These are phyloP conservation scores for Saururus chinensis DNA, from an alignment of 164 flowering plant species.

Conservation along the genomic window DNA sequence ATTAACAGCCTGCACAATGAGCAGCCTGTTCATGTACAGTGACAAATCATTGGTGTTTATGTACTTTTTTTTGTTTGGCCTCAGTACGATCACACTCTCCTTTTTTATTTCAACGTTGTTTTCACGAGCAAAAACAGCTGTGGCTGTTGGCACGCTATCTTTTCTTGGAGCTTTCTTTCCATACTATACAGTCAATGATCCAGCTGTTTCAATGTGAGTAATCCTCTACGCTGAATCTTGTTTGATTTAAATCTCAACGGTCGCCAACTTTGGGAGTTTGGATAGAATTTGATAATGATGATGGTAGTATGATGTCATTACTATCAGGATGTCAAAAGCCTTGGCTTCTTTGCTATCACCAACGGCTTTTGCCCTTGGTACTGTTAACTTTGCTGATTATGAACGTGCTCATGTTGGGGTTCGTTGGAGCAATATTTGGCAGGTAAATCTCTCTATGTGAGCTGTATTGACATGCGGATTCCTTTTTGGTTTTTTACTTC, in stretches of 20 bases:
- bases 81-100: constrained; percentile 86
- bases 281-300: background rate
- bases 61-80: constrained; percentile 84
- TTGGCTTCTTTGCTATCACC: constrained; percentile 92
- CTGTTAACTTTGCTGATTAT: constrained; percentile 92
- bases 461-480: background rate
- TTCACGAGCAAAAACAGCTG: constrained; percentile 93
- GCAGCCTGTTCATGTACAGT: constrained; percentile 80
- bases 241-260: background rate
- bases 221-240: background rate
- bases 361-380: constrained; percentile 94
- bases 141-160: constrained; percentile 95
- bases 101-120: constrained; percentile 91
- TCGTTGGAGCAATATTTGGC: constrained; percentile 98
- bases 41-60: constrained; percentile 80
- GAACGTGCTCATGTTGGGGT: constrained; percentile 99
- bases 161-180: constrained; percentile 96
- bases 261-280: background rate
- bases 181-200: constrained; percentile 83
- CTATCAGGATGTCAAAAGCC: constrained; percentile 58
- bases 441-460: constrained; percentile 33
- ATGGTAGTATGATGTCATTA: background rate
- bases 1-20: constrained; percentile 81
- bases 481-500: background rate
- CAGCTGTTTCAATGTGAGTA: constrained; percentile 72